Conservation (phyloP, 768 basidiomycete genomes). For the Russula vinacea region DNA sequence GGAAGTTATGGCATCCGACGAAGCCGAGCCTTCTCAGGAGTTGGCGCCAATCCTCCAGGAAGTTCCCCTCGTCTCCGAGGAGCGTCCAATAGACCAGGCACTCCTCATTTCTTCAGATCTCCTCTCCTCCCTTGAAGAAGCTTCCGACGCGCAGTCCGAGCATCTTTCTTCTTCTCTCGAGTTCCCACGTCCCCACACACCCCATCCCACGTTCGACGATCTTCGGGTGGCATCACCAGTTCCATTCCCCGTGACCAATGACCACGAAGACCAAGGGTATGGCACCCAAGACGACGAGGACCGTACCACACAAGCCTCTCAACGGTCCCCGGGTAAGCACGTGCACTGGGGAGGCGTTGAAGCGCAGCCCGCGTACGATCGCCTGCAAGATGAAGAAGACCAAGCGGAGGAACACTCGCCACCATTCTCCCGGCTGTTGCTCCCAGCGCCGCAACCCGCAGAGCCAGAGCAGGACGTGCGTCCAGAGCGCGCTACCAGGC, state of each 20-base stretch:
- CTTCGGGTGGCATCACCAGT: conserved; percentile 6
- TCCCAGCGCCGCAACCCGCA: conserved; percentile 11
- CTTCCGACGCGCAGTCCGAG: conserved; percentile 23
- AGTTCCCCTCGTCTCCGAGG: not conserved
- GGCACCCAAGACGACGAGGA: conserved; percentile 29
- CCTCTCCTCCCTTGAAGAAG: conserved; percentile 5
- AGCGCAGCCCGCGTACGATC: conserved; percentile 16
- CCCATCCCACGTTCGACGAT: conserved; percentile 18
- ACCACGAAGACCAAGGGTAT: conserved; percentile 28
- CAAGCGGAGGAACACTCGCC: conserved; percentile 15
- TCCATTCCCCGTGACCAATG: conserved; percentile 19
- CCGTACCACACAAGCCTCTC: conserved; percentile 4
- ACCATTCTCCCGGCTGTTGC: conserved; percentile 22
- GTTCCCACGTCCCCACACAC: conserved; percentile 19
- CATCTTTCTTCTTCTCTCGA: conserved; percentile 20
- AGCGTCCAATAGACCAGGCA: conserved; percentile 11
- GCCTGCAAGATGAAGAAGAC: conserved; percentile 19
- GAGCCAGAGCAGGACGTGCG: conserved; percentile 15
- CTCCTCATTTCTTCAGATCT: not conserved
- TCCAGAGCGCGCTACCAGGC: conserved; percentile 18
- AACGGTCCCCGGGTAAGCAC: conserved; percentile 13
- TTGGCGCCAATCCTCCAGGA: conserved; percentile 3
- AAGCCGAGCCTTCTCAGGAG: conserved; percentile 12
- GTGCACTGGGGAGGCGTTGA: conserved; percentile 27
- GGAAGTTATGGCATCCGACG: not conserved